Conservation (phyloP, 768 basidiomycete species). For the Suillus spraguei region DNA sequence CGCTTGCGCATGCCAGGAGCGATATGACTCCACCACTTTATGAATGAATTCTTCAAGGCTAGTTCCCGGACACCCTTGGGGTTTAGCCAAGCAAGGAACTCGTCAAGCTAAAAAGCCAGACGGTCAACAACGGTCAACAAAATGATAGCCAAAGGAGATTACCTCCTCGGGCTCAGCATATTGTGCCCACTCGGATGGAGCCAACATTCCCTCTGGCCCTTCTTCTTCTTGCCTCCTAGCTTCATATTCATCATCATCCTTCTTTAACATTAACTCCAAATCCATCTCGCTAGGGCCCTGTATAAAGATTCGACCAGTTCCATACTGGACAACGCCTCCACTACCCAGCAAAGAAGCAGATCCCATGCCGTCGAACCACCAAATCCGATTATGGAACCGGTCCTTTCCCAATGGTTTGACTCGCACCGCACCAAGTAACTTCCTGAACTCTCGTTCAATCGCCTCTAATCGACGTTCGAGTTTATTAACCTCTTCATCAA, state of each 20-base stretch:
- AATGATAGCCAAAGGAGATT: background rate
- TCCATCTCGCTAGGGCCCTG: conserved; percentile 92
- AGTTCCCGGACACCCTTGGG: conserved; percentile 89
- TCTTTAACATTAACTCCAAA: conserved; percentile 61
- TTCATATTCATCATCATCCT: conserved; percentile 54
- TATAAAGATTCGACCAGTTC: conserved; percentile 87
- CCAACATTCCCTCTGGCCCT: conserved; percentile 72
- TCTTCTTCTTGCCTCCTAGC: conserved; percentile 75
- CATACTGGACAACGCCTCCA: conserved; percentile 80
- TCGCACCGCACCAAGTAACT: conserved; percentile 81
- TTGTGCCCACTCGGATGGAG: conserved; percentile 85
- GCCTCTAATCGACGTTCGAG: conserved; percentile 78
- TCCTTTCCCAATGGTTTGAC: conserved; percentile 90
- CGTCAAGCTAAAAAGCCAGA: conserved; percentile 60
- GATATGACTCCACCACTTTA: conserved; percentile 85
- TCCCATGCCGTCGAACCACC: conserved; percentile 99
- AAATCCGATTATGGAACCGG: conserved; percentile 91
- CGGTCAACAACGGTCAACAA: conserved; percentile 15
- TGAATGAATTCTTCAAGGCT: conserved; percentile 72
- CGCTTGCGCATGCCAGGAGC: conserved; percentile 79
- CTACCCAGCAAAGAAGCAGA: conserved; percentile 76
- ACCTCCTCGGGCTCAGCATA: conserved; percentile 91
- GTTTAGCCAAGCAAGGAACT: conserved; percentile 88
- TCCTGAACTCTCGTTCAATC: conserved; percentile 93
- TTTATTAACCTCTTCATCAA: conserved; percentile 88